These are phyloP conservation scores for Melocanna baccifera DNA, from an alignment of 176 grass and related monocot species.

Conservation along the genomic window DNA sequence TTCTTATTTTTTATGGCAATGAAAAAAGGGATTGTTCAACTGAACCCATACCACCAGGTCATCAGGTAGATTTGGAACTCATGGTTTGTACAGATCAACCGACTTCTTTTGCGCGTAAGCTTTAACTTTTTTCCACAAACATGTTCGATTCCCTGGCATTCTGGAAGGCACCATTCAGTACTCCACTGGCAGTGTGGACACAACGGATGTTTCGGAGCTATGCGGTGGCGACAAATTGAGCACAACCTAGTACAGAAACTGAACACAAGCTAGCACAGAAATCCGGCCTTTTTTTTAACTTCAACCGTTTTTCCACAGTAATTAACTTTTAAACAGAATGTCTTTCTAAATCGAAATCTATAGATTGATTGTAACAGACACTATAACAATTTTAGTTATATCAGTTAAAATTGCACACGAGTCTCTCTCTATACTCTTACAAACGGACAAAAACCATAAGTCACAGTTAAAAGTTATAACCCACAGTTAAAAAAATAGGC, in stretches of 20 bases:
- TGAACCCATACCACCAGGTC: background rate
- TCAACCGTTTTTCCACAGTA: too few relatives aligned
- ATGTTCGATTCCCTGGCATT: background rate
- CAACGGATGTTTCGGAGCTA: background rate
- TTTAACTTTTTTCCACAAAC: background rate
- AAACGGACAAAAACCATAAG: too few relatives aligned
- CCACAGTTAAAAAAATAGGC: too few relatives aligned
- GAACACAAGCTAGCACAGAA: too few relatives aligned
- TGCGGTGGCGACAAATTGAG: accelerated
- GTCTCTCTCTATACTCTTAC: too few relatives aligned
- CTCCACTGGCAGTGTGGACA: background rate
- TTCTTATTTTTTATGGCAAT: background rate
- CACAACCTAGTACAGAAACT: background rate
- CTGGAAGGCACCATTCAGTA: background rate
- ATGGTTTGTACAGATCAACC: background rate
- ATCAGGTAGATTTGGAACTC: background rate
- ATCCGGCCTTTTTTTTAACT: too few relatives aligned
- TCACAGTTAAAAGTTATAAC: too few relatives aligned
- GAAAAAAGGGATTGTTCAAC: background rate
- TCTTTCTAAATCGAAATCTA: too few relatives aligned
- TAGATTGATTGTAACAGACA: too few relatives aligned
- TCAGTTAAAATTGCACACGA: too few relatives aligned
- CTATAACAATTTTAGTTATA: too few relatives aligned
- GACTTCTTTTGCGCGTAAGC: background rate
- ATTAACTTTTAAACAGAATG: too few relatives aligned